phyloP scores from a whole-genome alignment of 495 filamentous ascomycete species.

The Talaromyces trachyspermus region DNA sequence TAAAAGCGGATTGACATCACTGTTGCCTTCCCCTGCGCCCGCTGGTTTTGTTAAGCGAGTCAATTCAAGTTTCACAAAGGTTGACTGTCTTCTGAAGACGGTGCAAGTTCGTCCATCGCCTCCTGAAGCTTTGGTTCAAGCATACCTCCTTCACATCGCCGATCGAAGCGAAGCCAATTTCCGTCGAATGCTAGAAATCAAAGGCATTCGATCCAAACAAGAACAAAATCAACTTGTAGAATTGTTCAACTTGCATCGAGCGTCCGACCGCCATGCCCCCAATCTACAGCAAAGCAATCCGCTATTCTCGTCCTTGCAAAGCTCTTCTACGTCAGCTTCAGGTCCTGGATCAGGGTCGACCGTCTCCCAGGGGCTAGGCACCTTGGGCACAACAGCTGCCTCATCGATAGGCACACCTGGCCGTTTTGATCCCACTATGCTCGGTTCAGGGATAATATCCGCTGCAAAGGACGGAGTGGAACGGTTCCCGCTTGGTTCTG shows the following conservation, averaged over 20 bases:
- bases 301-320: slow-evolving; percentile 32
- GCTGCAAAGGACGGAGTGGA: slow-evolving; percentile 89
- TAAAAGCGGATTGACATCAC: slow-evolving; percentile 69
- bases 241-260: slow-evolving; percentile 76
- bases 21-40: slow-evolving; percentile 40
- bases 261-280: slow-evolving; percentile 45
- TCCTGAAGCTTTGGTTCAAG: slow-evolving; percentile 89
- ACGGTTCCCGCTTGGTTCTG: slow-evolving; percentile 47
- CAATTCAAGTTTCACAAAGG: slow-evolving; percentile 71
- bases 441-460: slow-evolving; percentile 64
- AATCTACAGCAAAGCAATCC: slow-evolving; percentile 38
- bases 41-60: slow-evolving; percentile 80
- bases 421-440: slow-evolving; percentile 68
- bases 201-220: slow-evolving; percentile 68
- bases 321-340: slow-evolving; percentile 24
- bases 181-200: slow-evolving; percentile 90
- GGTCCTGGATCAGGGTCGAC: slow-evolving; percentile 19
- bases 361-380: slow-evolving; percentile 31
- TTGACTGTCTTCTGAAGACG: slow-evolving; percentile 91
- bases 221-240: slow-evolving; percentile 82
- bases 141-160: slow-evolving; percentile 90
- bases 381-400: slow-evolving; percentile 28
- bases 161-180: slow-evolving; percentile 91
- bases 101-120: slow-evolving; percentile 89
- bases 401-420: slow-evolving; percentile 38